Base-by-base conservation (phyloP, 2,329 filamentous ascomycete species). In the Bipolaris victoriae region DNA sequence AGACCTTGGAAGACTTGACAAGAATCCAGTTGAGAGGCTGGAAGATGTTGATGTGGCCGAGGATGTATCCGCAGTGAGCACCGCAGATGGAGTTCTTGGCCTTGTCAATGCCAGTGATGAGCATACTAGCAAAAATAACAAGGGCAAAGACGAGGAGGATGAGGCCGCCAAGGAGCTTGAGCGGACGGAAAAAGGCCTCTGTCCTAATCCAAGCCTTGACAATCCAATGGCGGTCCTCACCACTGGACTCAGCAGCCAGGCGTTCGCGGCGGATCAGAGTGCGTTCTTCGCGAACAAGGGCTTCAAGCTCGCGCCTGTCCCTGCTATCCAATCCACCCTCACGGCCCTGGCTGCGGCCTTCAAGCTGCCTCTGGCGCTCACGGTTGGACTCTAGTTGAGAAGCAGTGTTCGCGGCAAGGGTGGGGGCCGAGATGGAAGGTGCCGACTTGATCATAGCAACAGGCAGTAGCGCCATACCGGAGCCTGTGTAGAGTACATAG, bases 101-200 rank as follows among this genome's bases (percentile, higher is more conserved):
- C 80, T 98, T 98, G 84, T 99, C 95, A 70, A 98, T 92, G 65
- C 88, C 90, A 0, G 94, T 98, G 73, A 98, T 90, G 66, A 98
- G 84, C 92, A 99, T 98, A 11, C 91, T 96, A 7, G 89, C 84
- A 84, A 92, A 96, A 65, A 96, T 84, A 40, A 96, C 65, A 13
- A 97, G 77, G 0, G 91, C 84, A 20, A 97, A 74, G 1, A 92
- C 64, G 31, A 97, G 83, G 2, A 98, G 80, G 0, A 96, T 66
- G 47, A 97, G 81, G 13, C 95, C 95, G 1, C 91, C 90, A 13
- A 98, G 76, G 40, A 98, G 86, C 80, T 96, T 97, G 67, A 99
- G 80, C 1, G 95, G 95, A 7, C 93, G 86, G 77, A 98, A 90
- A 36, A 96, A 78, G 15, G 91, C 90, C 71, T 91, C 90, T 13